Percentiles rank a stretch among this genome's conserved stretches.
Conservation (phyloP, 2,329 filamentous ascomycete species). For the Coniochaeta sp. region DNA sequence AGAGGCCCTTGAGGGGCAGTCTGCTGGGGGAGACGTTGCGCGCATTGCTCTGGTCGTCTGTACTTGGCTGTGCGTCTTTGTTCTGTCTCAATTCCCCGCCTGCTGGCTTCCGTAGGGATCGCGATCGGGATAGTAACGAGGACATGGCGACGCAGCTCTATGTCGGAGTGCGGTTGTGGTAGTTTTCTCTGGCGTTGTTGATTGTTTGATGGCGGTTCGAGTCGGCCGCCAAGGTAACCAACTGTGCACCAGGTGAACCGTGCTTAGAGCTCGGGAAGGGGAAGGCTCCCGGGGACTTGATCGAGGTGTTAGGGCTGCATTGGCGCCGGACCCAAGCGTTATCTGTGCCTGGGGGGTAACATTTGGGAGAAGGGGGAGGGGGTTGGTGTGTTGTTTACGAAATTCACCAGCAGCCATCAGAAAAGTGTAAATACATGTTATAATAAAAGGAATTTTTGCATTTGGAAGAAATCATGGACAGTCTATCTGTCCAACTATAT, state of each 20-base stretch:
- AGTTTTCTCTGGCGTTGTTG: neutral
- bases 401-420: no score
- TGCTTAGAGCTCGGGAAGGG: neutral
- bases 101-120: slow-evolving; percentile 39
- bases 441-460: neutral
- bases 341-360: neutral
- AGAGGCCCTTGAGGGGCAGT: slow-evolving; percentile 38
- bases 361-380: neutral
- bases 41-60: slow-evolving; percentile 20
- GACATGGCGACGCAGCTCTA: slow-evolving; percentile 25
- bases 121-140: slow-evolving; percentile 34
- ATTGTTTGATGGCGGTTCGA: slow-evolving; percentile 4
- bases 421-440: no score
- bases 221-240: neutral
- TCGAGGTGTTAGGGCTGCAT: neutral
- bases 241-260: no score
- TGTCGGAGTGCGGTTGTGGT: neutral
- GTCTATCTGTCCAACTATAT: neutral
- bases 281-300: neutral
- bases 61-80: slow-evolving; percentile 2
- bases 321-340: neutral
- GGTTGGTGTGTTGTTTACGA: neutral
- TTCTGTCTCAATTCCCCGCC: slow-evolving; percentile 6
- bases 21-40: slow-evolving; percentile 36
- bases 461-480: neutral